Evolutionary conservation across 371 early-diverging fungal genomes (phyloP), one percentile per base, ranked within the genome.

Genomic region (Lichtheimia ramosa): DNA sequence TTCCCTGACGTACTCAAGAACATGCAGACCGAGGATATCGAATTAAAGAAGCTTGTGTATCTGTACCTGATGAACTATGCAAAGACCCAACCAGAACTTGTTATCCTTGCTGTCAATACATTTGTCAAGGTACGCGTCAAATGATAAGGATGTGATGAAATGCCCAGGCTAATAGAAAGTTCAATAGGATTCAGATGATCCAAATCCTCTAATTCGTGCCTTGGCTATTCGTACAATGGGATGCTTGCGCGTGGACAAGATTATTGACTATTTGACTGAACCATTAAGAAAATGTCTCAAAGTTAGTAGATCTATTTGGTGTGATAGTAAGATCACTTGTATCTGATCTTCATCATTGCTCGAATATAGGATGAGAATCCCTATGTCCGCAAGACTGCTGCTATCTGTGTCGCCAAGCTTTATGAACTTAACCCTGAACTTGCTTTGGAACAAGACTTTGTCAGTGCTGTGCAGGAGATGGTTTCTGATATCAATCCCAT

Each of bases 11-110:
- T 99, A 8, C 84, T 99, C 27, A 96, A 96, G 83, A 96, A 96
- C 83, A 99, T 99, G 98, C 97, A 97, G 73, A 99, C 97, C 2
- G 97, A 96, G 60, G 98, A 97, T 74, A 71, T 99, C 58, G 81
- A 78, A 66, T 63, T 81, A 59, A 98, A 97, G 74, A 97, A 97
- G 82, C 91, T 97, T 87, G 95, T 97, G 23, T 92, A 94, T 65
- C 76, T 94, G 48, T 94, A 91, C 64, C 73, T 95, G 43, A 92
- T 93, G 71, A 92, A 94, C 75, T 95, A 90, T 55, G 89, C 88
- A n/a, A 83, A 88, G 63, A 81, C 83, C 20, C 90, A 94, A 58
- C 96, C 98, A 1, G 97, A 97, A 63, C 82, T 97, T 64, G 92
- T 93, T 39, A 85, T 88, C 48, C 73, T 90, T 68, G 96, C 97